Conservation (phyloP, 495 filamentous ascomycete genomes). For the Talaromyces wortmannii region DNA sequence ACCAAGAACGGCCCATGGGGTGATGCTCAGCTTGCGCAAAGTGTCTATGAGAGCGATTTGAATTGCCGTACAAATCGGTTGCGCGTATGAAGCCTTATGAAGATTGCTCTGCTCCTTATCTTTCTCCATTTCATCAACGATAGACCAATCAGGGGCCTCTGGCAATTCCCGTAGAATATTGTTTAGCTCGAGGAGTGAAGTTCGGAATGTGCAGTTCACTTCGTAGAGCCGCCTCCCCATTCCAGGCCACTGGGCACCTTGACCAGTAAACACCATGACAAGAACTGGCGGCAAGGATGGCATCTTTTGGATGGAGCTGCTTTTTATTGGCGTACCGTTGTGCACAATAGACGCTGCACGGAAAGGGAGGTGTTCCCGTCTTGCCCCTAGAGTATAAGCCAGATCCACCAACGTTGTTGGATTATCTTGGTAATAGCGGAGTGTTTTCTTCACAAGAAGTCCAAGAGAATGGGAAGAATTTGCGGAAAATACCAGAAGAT, state of each 20-base stretch:
- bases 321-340: neutral
- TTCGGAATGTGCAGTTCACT: conserved; percentile 10
- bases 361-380: conserved; percentile 9
- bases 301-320: too few relatives aligned
- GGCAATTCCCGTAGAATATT: conserved; percentile 5
- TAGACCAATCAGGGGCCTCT: conserved; percentile 13
- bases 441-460: neutral
- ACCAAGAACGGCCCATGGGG: conserved; percentile 10
- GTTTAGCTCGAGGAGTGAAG: conserved; percentile 12
- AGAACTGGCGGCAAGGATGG: neutral
- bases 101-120: neutral
- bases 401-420: neutral
- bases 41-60: conserved; percentile 22
- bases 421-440: neutral
- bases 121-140: conserved; percentile 8
- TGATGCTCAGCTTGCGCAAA: conserved; percentile 14
- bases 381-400: conserved; percentile 7
- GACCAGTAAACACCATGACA: conserved; percentile 25
- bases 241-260: conserved; percentile 30
- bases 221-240: conserved; percentile 22
- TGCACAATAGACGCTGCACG: neutral
- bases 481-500: conserved; percentile 8
- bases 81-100: conserved; percentile 6
- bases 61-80: conserved; percentile 17
- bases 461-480: neutral